A percentile compares a stretch with the other conserved stretches of the same genome.
Evolutionary conservation across 352 stramenopile genomes (phyloP).

Genomic region (Pelagophyceae sp.): DNA sequence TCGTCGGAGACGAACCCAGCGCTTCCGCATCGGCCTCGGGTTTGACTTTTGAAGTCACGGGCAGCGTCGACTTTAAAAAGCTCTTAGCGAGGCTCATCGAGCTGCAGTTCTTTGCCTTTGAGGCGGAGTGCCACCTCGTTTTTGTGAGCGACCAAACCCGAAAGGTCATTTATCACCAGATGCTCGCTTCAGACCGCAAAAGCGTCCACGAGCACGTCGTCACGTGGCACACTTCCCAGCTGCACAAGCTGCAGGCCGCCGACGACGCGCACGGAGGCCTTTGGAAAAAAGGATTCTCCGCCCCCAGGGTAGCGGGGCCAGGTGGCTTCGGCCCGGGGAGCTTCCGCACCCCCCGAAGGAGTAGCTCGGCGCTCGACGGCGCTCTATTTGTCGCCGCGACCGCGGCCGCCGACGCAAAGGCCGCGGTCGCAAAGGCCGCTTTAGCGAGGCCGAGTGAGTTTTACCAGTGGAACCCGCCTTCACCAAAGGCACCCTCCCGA

Average conservation of each 20-base stretch:
- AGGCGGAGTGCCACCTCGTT: not conserved
- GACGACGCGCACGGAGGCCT: not conserved
- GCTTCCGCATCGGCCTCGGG: not conserved
- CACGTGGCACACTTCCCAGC: not conserved
- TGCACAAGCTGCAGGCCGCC: not conserved
- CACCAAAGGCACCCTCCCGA: no score
- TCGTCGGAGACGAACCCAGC: no score
- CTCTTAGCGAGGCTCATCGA: not conserved
- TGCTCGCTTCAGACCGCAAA: not conserved
- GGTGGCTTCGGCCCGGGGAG: no score
- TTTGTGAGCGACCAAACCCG: not conserved
- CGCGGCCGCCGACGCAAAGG: not conserved
- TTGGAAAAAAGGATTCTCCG: no score
- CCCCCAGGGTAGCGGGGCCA: no score
- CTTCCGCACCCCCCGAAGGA: no score
- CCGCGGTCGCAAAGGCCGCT: no score
- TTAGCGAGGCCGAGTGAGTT: no score
- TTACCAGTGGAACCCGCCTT: no score
- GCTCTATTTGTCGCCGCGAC: no score
- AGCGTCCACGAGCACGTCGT: not conserved
- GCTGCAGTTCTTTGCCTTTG: not conserved
- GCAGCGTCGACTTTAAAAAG: not conserved
- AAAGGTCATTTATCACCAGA: not conserved
- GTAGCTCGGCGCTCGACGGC: no score
- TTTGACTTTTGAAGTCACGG: constrained; percentile 6